Evolutionary conservation across 257 asterid genomes (phyloP).

Genomic region (Prunella vulgaris): DNA sequence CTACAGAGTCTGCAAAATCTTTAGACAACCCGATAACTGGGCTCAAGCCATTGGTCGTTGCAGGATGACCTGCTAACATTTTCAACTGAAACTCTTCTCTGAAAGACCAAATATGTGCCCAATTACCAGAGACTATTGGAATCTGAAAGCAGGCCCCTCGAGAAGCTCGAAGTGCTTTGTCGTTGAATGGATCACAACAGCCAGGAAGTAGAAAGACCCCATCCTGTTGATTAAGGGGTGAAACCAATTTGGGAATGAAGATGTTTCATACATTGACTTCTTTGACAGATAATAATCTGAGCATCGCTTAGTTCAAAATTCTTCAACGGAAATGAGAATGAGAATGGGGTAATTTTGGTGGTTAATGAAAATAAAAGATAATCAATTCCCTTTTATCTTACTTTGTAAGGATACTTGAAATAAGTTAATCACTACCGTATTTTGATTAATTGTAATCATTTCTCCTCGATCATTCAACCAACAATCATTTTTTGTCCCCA

Average conservation of each 20-base stretch:
- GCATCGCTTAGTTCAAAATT: too few species aligned
- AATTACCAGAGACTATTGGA: constrained; percentile 70
- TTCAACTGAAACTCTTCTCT: constrained; percentile 47
- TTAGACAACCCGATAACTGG: constrained; percentile 41
- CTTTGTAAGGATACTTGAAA: not conserved
- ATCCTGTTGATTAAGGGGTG: constrained; percentile 37
- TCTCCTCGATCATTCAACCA: not conserved
- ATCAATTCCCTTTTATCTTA: not conserved
- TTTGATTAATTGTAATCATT: not conserved
- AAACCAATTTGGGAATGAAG: not conserved
- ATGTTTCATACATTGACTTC: not conserved
- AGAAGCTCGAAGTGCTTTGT: constrained; percentile 85
- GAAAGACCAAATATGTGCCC: constrained; percentile 49
- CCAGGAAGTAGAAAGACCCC: constrained; percentile 86
- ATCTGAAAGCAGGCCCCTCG: constrained; percentile 94
- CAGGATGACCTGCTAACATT: constrained; percentile 84
- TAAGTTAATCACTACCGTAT: not conserved
- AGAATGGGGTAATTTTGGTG: too few species aligned
- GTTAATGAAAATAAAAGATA: not conserved
- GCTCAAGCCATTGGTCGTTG: constrained; percentile 24
- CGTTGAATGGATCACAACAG: constrained; percentile 98
- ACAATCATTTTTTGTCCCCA: not conserved
- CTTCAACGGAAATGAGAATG: too few species aligned
- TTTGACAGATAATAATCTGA: not conserved
- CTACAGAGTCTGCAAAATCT: constrained; percentile 50